Evolutionary conservation across 768 basidiomycete species (phyloP).

Genomic region (Tulasnella sp.): DNA sequence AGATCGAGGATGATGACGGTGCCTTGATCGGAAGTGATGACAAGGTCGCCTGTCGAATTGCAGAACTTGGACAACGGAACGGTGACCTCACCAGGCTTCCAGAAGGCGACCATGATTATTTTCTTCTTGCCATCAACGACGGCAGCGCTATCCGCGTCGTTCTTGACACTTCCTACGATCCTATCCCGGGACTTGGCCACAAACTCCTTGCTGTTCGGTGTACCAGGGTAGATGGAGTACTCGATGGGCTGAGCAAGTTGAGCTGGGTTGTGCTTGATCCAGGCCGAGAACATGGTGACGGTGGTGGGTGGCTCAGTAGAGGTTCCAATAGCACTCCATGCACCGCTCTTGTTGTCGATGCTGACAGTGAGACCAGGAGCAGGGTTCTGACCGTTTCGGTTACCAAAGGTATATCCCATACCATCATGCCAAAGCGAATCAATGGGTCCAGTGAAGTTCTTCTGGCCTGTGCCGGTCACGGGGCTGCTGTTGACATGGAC

Average conservation of each 20-base stretch:
- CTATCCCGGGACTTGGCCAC: constrained; percentile 19
- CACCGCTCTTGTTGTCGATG: constrained; percentile 39
- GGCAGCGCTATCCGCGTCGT: constrained; percentile 39
- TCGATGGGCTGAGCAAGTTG: constrained; percentile 28
- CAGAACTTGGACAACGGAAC: constrained; percentile 29
- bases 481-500: constrained; percentile 32
- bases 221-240: constrained; percentile 47
- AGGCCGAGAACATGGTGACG: constrained; percentile 53
- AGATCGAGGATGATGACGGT: neutral
- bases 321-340: constrained; percentile 51
- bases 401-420: constrained; percentile 46
- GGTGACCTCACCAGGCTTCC: constrained; percentile 37
- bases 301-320: constrained; percentile 45
- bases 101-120: constrained; percentile 42
- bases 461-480: constrained; percentile 11
- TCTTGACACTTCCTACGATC: constrained; percentile 31
- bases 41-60: constrained; percentile 1
- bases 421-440: constrained; percentile 48
- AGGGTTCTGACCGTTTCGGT: constrained; percentile 19
- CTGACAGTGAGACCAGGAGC: constrained; percentile 27
- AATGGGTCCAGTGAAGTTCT: constrained; percentile 22
- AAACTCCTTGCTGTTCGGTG: constrained; percentile 22
- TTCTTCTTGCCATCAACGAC: constrained; percentile 33
- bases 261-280: constrained; percentile 34
- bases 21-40: neutral